Base-by-base conservation (phyloP, 2,329 filamentous ascomycete species). In the Cercospora brassicicola region DNA sequence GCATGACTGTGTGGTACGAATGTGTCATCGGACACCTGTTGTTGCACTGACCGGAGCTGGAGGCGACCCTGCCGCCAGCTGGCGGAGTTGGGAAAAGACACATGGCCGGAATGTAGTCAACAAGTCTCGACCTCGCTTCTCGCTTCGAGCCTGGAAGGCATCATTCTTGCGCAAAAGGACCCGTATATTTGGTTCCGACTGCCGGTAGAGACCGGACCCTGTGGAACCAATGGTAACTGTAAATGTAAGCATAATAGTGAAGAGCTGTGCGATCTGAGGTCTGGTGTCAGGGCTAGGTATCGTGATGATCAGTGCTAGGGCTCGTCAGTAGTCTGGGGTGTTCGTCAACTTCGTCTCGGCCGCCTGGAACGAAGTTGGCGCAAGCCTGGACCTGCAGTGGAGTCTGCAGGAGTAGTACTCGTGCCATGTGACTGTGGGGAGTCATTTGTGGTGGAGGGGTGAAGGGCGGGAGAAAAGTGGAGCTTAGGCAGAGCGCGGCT, bases 221-320 rank as follows among this genome's bases (percentile, higher is more conserved):
- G 36, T 8, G 9, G 26, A 57, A 28, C 53, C 53, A 57, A 31
- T 39, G 48, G 61, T 55, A 59, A 65, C 23, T 59, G 63, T 59
- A 64, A 65, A 64, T 42, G 53, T 64, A 64, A 64, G 62, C 53
- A 64, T 64, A 64, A 64, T 28, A 39, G 13, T 18, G 31, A 20
- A n/a, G 33, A 51, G 42, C 61, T 33, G 26, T 33, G 26, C 30
- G 61, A 36, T 23, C 18, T n/a, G 33, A 63, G 4, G 20, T n/a
- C 15, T 48, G 42, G 42, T 18, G 42, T 48, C 18, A 13, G n/a
- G 0, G 23, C 10, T 11, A 23, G 18, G 18, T 18, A 48, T 48
- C 42, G 2, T 48, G 9, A 23, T 48, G n/a, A 23, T 48, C 42
- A 18, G 10, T 48, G 20, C 42, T 18, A 11, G 18, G 42, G 4